Percentiles rank a stretch among this genome's conserved stretches.
These are phyloP conservation scores for Secale cereale DNA, from an alignment of 176 grass and related monocot species.

Conservation along the genomic window DNA sequence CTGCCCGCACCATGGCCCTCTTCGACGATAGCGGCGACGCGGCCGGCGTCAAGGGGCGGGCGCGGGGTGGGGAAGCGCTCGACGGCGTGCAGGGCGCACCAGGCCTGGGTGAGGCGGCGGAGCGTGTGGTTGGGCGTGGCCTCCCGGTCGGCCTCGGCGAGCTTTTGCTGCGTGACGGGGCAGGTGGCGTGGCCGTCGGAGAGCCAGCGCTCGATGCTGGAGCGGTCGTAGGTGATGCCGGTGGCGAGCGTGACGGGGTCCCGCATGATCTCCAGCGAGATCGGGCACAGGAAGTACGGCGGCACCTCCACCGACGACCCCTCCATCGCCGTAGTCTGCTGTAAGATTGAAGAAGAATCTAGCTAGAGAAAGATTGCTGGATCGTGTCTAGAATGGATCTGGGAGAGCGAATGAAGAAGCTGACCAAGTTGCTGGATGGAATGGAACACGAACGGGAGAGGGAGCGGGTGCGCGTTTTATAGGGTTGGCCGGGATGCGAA, in stretches of 20 bases:
- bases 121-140: constrained; percentile 91
- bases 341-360: not conserved
- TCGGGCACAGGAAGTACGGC: constrained; percentile 78
- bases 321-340: constrained; percentile 24
- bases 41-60: constrained; percentile 35
- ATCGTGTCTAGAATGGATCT: not conserved
- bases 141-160: constrained; percentile 37
- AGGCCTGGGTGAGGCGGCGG: constrained; percentile 77
- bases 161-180: constrained; percentile 51
- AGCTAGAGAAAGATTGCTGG: not conserved
- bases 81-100: constrained; percentile 64
- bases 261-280: constrained; percentile 82
- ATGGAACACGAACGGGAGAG: constrained; percentile 4
- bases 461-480: constrained; percentile 21
- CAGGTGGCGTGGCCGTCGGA: constrained; percentile 49
- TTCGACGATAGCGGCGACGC: constrained; percentile 45
- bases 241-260: constrained; percentile 80
- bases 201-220: constrained; percentile 78
- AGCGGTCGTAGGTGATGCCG: constrained; percentile 89
- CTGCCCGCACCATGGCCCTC: constrained; percentile 11
- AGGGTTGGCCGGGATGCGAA: not conserved
- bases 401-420: not conserved
- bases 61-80: constrained; percentile 73
- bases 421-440: not conserved
- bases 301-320: constrained; percentile 51